Base-by-base conservation (phyloP, 345 rosid genomes). In the Limnanthes douglasii region DNA sequence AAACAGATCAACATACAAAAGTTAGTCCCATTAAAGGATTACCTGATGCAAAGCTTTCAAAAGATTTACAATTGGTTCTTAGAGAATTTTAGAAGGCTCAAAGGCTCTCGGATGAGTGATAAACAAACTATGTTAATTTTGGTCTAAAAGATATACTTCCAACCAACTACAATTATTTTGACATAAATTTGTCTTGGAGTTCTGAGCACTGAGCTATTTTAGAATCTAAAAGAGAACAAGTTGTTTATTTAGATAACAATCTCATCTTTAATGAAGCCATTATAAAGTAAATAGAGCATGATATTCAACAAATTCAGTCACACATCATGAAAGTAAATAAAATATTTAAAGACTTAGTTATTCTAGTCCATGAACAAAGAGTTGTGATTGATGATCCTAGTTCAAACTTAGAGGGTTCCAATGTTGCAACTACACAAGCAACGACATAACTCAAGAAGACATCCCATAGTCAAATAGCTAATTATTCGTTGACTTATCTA, bases 221-320 rank as follows among this genome's bases (percentile, higher is more conserved):
- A 42, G 71, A 75, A 34, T 48, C 86, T 21, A 70, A 63, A 69
- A 66, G 84, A 54, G 77, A 73, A 64, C 77, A 70, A 25, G 52
- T 70, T 26, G 48, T 73, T 39, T 39, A 62, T n/a, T 34, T 68
- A 39, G 84, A 73, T 38, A 70, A 73, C 43, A 83, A 78, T 45
- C 65, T 73, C 50, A 61, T 64, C 40, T 78, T 70, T 56, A 78
- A 78, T 31, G 84, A 78, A 54, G 80, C 77, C 30, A 54, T 73
- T 10, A 78, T 78, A 22, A 77, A 70, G 63, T 83, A 78, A 64
- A 48, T 79, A 51, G 80, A 78, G 34, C 90, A 73, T 40, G 90
- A 80, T 16, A 78, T 73, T 37, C 59, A 67, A 65, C 83, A 73
- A 54, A 55, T 78, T 39, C 80, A 73, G 53, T 62, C 68, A 28